phyloP scores from a whole-genome alignment of 768 basidiomycete genomes.

The Suillus subaureus region DNA sequence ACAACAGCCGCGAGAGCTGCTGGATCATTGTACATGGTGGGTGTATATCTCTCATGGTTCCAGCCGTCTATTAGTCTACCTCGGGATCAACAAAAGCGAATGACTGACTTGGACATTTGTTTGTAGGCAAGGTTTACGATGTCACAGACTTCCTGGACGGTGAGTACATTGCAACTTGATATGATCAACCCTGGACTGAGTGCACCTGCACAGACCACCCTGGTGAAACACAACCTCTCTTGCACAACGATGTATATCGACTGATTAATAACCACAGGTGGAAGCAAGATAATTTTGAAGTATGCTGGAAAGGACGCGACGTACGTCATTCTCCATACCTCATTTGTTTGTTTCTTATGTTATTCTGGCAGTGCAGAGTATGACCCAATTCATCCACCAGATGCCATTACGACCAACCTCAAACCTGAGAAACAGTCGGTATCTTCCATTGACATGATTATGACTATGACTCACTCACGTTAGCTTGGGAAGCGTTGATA shows the following conservation, averaged over 20 bases:
- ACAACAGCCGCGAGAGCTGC: constrained; percentile 55
- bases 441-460: not conserved
- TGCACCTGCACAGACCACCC: not conserved
- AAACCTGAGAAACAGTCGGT: constrained; percentile 76
- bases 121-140: constrained; percentile 66
- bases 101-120: no score
- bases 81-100: not conserved
- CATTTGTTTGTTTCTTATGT: not conserved
- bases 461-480: not conserved
- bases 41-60: constrained; percentile 8
- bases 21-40: constrained; percentile 79
- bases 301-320: constrained; percentile 90
- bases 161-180: constrained; percentile 28
- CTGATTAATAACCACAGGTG: constrained; percentile 46
- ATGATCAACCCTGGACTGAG: constrained; percentile 45
- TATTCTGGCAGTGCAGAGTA: constrained; percentile 56
- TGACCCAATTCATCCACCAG: constrained; percentile 83
- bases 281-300: constrained; percentile 78
- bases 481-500: constrained; percentile 70
- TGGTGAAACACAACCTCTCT: not conserved
- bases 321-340: constrained; percentile 41
- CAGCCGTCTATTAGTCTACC: not conserved
- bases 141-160: constrained; percentile 72
- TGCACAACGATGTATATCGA: constrained; percentile 13
- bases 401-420: constrained; percentile 70